Base-by-base conservation (phyloP, 179 eudicot species). In the Amaranthus tricolor region DNA sequence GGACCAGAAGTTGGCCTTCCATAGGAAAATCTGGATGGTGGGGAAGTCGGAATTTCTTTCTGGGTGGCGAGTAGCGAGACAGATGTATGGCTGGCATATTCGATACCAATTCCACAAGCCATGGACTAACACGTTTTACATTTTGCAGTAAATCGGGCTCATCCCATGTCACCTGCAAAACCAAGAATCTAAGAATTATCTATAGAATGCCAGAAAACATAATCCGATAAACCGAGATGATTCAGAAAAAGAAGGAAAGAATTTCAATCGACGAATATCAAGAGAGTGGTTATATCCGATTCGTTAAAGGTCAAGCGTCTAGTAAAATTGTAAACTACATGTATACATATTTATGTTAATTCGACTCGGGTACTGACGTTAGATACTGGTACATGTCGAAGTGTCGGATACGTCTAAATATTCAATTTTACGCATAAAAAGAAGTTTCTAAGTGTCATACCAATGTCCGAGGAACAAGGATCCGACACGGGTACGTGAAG, bases 121-220 rank as follows among this genome's bases (percentile, higher is more conserved):
- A 95, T 47, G 99, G 99, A 82, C 87, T 95, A 8, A 95, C 99
- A 9, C 91, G 86, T 73, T 86, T 95, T 76, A 93, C 98, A 20
- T 95, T 89, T 58, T 93, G 96, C 17, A 90, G 98, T 74, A 95
- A 82, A 83, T 93, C 95, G 14, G 99, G 99, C 73, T 93, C 99
- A 70, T 93, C 99, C 98, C 98, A 95, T 17, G 89, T 83, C 16
- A 95, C 99, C 98, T 95, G 86, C 73, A 85, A 51, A 70, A 10
- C 64, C 54, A 24, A 70, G 55, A 4, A 60, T 52, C 51, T 60
- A 56, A 71, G 3, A n/a, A n/a, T n/a, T 2, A 54, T 52, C 16
- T 53, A 57, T 16, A 55, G 40, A 56, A 7, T 4, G 3, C 40
- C 40, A 31, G 40, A 4, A 31, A 31, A 31, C 40, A 31, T 2